Conservation (phyloP, 768 basidiomycete species). For the Tricholoma hemisulphureum region DNA sequence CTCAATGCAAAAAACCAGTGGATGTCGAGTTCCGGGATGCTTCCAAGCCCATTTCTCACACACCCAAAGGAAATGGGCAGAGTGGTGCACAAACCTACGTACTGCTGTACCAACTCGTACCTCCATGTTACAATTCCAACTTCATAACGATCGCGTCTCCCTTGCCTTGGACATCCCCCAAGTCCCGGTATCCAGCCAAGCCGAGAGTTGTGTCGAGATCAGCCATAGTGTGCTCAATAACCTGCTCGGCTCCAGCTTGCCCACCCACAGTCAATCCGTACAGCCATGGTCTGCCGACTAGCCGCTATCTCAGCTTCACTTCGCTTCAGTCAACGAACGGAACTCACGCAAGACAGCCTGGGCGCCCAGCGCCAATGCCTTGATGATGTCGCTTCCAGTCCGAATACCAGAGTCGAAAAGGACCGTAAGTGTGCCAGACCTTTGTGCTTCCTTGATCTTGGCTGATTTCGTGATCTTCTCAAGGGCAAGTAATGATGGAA, state of each 20-base stretch:
- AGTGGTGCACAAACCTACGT: too few species aligned
- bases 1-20: too few species aligned
- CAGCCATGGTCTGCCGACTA: slow-evolving; percentile 74
- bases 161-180: slow-evolving; percentile 65
- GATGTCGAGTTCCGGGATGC: too few species aligned
- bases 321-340: slow-evolving; percentile 2
- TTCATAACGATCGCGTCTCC: slow-evolving; percentile 49
- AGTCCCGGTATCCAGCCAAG: slow-evolving; percentile 53
- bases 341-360: slow-evolving; percentile 72
- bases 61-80: too few species aligned
- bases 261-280: slow-evolving; percentile 73
- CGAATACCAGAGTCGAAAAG: slow-evolving; percentile 83
- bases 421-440: slow-evolving; percentile 59
- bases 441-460: slow-evolving; percentile 56
- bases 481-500: slow-evolving; percentile 71
- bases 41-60: too few species aligned
- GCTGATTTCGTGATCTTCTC: slow-evolving; percentile 64
- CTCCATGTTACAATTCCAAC: slow-evolving; percentile 35
- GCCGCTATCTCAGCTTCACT: background rate
- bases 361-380: slow-evolving; percentile 84
- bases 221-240: slow-evolving; percentile 63
- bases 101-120: too few species aligned
- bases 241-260: slow-evolving; percentile 72
- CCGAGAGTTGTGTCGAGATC: slow-evolving; percentile 69
- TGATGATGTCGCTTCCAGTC: slow-evolving; percentile 79